phyloP scores from a whole-genome alignment of 768 basidiomycete species.

The Galerina sulciceps region DNA sequence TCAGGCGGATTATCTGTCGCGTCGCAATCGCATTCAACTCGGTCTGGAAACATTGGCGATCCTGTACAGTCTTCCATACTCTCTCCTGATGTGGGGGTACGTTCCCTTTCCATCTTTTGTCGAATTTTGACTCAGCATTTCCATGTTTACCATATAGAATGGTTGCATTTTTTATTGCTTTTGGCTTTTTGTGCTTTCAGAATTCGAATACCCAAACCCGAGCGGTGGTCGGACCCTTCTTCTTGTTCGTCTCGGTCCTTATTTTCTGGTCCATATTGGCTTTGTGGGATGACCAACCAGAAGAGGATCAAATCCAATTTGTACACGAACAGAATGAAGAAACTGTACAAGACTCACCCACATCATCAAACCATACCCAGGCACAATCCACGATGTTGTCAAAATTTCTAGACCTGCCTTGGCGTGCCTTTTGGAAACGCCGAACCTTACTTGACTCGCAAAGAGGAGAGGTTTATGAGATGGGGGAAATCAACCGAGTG shows the following conservation, averaged over 20 bases:
- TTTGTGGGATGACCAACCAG: constrained; percentile 36
- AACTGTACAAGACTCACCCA: not conserved
- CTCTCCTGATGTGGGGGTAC: constrained; percentile 38
- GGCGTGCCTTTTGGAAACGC: not conserved
- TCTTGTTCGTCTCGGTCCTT: constrained; percentile 20
- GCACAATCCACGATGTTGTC: not conserved
- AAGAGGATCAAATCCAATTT: not conserved
- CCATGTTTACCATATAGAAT: constrained; percentile 5
- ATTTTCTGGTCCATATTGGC: constrained; percentile 50
- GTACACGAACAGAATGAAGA: not conserved
- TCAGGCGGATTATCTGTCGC: constrained; percentile 34
- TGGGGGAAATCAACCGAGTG: not conserved
- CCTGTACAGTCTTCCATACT: constrained; percentile 32
- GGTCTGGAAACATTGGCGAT: constrained; percentile 36
- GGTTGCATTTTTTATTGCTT: constrained; percentile 21
- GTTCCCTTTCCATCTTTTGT: not conserved
- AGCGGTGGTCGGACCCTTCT: constrained; percentile 4
- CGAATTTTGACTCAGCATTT: not conserved
- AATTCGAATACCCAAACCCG: constrained; percentile 16
- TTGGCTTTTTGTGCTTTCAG: constrained; percentile 21
- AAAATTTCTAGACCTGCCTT: not conserved
- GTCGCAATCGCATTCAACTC: constrained; percentile 23
- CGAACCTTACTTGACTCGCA: not conserved
- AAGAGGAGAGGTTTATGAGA: not conserved
- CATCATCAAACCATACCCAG: not conserved